Evolutionary conservation across 768 basidiomycete genomes (phyloP).

Genomic region (Chalciporus chontae): DNA sequence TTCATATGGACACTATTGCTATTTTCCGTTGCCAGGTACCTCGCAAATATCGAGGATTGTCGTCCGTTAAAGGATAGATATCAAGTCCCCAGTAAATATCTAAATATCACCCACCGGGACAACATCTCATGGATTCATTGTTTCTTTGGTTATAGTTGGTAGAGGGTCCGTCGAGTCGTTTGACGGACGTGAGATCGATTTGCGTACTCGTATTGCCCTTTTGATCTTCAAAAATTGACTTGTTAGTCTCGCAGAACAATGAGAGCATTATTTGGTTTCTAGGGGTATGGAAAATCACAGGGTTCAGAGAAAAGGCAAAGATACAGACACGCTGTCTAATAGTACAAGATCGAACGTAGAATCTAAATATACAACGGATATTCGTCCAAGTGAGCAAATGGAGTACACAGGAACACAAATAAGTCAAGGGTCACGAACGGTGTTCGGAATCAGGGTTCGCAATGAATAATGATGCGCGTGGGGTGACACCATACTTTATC

Average conservation of each 20-base stretch:
- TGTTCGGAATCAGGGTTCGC: constrained; percentile 53
- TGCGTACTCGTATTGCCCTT: neutral
- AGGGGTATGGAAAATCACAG: neutral
- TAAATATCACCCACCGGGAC: too few species aligned
- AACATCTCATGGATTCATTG: neutral
- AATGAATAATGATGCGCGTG: constrained; percentile 61
- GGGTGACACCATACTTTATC: constrained; percentile 64
- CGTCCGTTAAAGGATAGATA: neutral
- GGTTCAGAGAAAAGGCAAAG: neutral
- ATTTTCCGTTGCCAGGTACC: constrained; percentile 18
- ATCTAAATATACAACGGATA: neutral
- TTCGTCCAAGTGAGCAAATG: neutral
- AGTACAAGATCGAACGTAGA: neutral
- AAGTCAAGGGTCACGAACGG: constrained; percentile 10
- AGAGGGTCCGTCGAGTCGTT: too few species aligned
- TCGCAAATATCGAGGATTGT: neutral
- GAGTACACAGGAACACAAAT: neutral
- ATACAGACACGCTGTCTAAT: neutral
- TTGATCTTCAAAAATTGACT: neutral
- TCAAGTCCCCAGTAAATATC: neutral
- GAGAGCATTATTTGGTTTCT: too few species aligned
- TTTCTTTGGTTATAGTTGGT: neutral
- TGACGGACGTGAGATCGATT: neutral
- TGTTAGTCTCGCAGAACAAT: too few species aligned
- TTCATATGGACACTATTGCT: too few species aligned